Conservation (phyloP, 2,329 filamentous ascomycete species). For the Phaeomoniella chlamydospora region DNA sequence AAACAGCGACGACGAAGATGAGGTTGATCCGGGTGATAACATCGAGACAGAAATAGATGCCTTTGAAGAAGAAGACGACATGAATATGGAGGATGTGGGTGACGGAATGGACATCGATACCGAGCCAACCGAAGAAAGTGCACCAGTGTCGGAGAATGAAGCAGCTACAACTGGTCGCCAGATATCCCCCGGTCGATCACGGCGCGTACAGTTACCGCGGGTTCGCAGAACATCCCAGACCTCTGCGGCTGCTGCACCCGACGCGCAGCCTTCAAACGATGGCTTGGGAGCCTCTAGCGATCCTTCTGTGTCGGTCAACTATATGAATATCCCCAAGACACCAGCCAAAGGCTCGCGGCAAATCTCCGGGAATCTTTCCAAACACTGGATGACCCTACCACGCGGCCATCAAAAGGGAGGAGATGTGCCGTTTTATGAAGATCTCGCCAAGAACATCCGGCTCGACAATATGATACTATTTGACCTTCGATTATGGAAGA, state of each 20-base stretch:
- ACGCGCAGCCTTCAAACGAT: neutral
- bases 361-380: constrained; percentile 23
- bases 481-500: constrained; percentile 93
- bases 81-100: constrained; percentile 21
- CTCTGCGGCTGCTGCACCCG: constrained; percentile 18
- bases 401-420: constrained; percentile 49
- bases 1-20: constrained; percentile 18
- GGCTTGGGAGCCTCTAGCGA: neutral
- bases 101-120: constrained; percentile 33
- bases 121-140: neutral
- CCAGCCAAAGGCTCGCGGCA: constrained; percentile 12
- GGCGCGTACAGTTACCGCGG: constrained; percentile 61
- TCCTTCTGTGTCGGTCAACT: constrained; percentile 18
- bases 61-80: constrained; percentile 8
- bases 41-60: constrained; percentile 7
- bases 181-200: constrained; percentile 50
- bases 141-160: neutral
- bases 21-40: constrained; percentile 12
- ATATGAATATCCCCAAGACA: constrained; percentile 58
- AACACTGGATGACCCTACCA: constrained; percentile 79
- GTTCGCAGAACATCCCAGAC: constrained; percentile 35
- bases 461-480: constrained; percentile 92
- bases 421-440: constrained; percentile 59
- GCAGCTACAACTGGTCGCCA: constrained; percentile 36
- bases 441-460: constrained; percentile 76